Base-by-base conservation (phyloP, 2,329 filamentous ascomycete species). In the Botrytis fabae region DNA sequence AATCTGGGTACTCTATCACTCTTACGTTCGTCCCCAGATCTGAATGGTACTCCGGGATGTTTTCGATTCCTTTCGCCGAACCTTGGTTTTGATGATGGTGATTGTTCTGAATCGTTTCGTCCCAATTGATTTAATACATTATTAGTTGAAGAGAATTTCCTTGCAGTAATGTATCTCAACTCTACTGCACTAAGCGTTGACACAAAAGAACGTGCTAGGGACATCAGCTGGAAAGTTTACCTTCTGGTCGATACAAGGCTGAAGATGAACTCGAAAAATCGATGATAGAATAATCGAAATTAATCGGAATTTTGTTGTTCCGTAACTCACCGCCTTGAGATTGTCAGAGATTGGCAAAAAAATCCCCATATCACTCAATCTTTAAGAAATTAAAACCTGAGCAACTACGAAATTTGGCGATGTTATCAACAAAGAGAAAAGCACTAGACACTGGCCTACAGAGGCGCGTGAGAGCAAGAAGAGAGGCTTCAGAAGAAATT, bases 361-460 rank as follows among this genome's bases (percentile, higher is more conserved):
- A 68, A 20, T 72, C 57, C 62, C 48, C 42, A 48, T 32, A 38
- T 54, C 48, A 22, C n/a, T 62, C 42, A 46, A 38, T 62, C 42
- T 35, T 46, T 8, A 54, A 38, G 12, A 62, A 44, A 38, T 62
- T 61, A 18, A 70, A 70, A 35, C 22, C 18, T 20, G 18, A 62
- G 20, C 18, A 48, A 38, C 54, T 28, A n/a, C 40, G 22, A 71
- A 66, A 44, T 48, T 46, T 20, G n/a, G 72, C 71, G 57, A 77
- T 81, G 80, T 76, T 77, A 46, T 77, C 76, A 38, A 73, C 73
- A 14, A 81, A 81, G 71, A 75, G 80, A 66, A 81, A 81, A 74
- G 75, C 75, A 4, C 48, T 78, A 51, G 77, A 75, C 42, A 46
- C 35, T 14, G 73, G 73, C 51, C 69, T 81, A 22, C 76, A 80